Percentiles rank a stretch among this genome's conserved stretches.
Conservation (phyloP, 140 eudicot genomes). For the Senecio squalidus region DNA sequence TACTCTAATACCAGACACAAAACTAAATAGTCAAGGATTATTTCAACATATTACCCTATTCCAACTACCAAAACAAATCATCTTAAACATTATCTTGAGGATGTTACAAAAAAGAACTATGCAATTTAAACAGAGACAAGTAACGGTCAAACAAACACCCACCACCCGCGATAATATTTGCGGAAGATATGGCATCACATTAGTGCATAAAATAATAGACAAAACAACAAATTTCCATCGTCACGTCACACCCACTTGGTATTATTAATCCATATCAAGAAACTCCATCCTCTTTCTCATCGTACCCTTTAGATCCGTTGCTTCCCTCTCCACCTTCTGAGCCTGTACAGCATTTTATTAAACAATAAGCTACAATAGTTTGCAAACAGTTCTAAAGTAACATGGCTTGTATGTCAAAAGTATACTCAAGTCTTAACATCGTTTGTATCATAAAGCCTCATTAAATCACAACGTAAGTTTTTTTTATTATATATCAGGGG, state of each 20-base stretch:
- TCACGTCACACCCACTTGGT: neutral
- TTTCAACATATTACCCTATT: neutral
- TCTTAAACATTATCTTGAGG: neutral
- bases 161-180: constrained; percentile 67
- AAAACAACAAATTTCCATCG: constrained; percentile 11
- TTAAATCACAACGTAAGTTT: too few relatives aligned
- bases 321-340: constrained; percentile 84
- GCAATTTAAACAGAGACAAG: constrained; percentile 23
- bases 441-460: neutral
- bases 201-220: neutral
- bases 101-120: constrained; percentile 34
- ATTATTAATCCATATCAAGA: constrained; percentile 68
- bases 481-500: too few relatives aligned
- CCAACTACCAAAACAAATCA: neutral
- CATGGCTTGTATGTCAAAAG: too few relatives aligned
- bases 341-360: constrained; percentile 37
- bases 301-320: constrained; percentile 62
- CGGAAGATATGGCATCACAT: constrained; percentile 37
- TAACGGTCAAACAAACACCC: constrained; percentile 19
- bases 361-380: neutral
- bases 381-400: too few relatives aligned
- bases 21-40: constrained; percentile 38
- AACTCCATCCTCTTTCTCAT: constrained; percentile 89
- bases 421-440: neutral
- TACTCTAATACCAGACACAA: constrained; percentile 84